Evolutionary conservation across 116 monocot species (phyloP).

Genomic region (Thalassia testudinum): DNA sequence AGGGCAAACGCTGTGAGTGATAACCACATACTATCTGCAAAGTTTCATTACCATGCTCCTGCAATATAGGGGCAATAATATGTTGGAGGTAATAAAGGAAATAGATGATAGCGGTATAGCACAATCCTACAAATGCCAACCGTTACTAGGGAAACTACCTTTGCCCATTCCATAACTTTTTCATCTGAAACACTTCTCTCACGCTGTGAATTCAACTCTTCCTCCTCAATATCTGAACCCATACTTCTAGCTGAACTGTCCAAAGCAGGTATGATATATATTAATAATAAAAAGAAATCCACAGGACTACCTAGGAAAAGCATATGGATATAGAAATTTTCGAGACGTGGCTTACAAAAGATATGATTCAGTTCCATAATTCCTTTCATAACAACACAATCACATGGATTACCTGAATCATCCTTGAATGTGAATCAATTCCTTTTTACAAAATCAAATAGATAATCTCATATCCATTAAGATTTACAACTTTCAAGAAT

Average conservation of each 20-base stretch:
- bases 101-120: neutral
- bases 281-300: neutral
- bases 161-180: slow-evolving; percentile 92
- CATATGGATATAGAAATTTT: too few relatives aligned
- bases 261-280: slow-evolving; percentile 5
- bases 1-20: slow-evolving; percentile 64
- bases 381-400: too few relatives aligned
- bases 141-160: slow-evolving; percentile 31
- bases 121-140: neutral
- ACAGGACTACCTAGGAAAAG: too few relatives aligned
- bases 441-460: too few relatives aligned
- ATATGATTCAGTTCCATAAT: too few relatives aligned
- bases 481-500: too few relatives aligned
- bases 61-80: neutral
- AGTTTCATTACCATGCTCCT: slow-evolving; percentile 76
- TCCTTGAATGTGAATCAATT: too few relatives aligned
- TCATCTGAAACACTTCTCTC: slow-evolving; percentile 44
- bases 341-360: too few relatives aligned
- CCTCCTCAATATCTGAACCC: slow-evolving; percentile 72
- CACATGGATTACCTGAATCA: too few relatives aligned
- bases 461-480: too few relatives aligned
- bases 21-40: slow-evolving; percentile 83
- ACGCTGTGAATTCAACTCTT: slow-evolving; percentile 36
- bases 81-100: slow-evolving; percentile 1
- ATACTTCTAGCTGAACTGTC: slow-evolving; percentile 85